Base-by-base conservation (phyloP, 2,329 filamentous ascomycete genomes). In the Pseudocercospora fuligena region DNA sequence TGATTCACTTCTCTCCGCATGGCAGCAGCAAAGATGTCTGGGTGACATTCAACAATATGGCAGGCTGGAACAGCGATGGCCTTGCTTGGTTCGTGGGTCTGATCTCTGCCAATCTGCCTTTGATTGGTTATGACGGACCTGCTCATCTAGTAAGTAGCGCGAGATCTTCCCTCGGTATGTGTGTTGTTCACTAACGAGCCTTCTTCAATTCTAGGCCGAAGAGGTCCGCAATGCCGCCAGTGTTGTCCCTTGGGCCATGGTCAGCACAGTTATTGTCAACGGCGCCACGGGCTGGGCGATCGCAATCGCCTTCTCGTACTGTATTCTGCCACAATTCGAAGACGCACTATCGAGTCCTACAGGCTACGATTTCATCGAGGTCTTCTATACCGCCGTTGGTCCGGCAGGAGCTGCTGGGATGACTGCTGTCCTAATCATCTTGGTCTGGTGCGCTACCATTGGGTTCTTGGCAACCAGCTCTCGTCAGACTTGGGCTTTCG, bases 351-450 rank as follows among this genome's bases (percentile, higher is more conserved):
- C 73, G 3, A 78, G 80, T 0, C 70, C 78, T 0, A 84, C 81
- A 7, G 76, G 80, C 0, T 83, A 81, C 60, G 80, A 84, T 16
- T 79, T 84, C 69, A 78, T 82, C 72, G 79, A 83, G 21, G 81
- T 84, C 23, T 84, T 87, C 56, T 74, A 78, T 56, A 70, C 80
- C 46, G 80, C 80, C 1, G 82, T 81, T 43, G 81, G 78, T 4
- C 69, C 72, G 9, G 74, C 73, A 1, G 80, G 79, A 1, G 80
- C 82, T 5, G 81, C 80, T 8, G 77, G 78, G 2, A 80, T 86
- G 74, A 78, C 81, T 0, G 74, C 79, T 9, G 76, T 83, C 25
- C 73, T 83, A 16, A 76, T 80, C 36, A 70, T 80, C 72, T 51
- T 82, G 1, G 73, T 79, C 2, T 77, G 80, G 47, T 78, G 78